Percentiles rank a stretch among this genome's conserved stretches.
Conservation (phyloP, 2,329 filamentous ascomycete genomes). For the Calonectria crousiana region DNA sequence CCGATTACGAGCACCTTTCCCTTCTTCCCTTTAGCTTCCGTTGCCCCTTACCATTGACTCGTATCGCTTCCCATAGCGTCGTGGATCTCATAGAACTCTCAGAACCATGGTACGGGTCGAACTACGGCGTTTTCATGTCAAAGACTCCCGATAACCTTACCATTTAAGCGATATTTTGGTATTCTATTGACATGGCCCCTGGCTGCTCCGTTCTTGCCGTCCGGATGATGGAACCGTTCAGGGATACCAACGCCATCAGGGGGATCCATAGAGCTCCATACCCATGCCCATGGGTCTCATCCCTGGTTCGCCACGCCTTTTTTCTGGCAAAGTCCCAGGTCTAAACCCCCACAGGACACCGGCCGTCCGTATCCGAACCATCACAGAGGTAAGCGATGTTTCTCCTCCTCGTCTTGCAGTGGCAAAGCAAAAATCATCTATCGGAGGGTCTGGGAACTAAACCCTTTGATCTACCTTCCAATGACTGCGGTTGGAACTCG, state of each 20-base stretch:
- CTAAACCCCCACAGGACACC: conserved; percentile 31
- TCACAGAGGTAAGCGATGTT: conserved; percentile 3
- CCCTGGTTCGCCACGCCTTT: conserved; percentile 23
- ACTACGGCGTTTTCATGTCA: not conserved
- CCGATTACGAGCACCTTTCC: not conserved
- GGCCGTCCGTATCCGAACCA: conserved; percentile 35
- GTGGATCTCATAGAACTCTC: conserved; percentile 4
- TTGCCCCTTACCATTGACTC: conserved; percentile 11
- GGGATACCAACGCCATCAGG: conserved; percentile 29
- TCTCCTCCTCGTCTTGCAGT: not conserved
- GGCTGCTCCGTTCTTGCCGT: conserved; percentile 32
- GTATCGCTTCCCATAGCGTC: conserved; percentile 1
- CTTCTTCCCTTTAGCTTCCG: not conserved
- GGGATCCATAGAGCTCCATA: conserved; percentile 14
- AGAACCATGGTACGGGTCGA: not conserved
- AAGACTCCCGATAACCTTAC: conserved; percentile 28
- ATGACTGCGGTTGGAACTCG: not conserved
- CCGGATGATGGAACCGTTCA: conserved; percentile 38
- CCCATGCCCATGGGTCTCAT: conserved; percentile 28
- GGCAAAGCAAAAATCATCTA: not conserved
- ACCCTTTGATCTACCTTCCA: conserved; percentile 8
- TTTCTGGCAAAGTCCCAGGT: conserved; percentile 29
- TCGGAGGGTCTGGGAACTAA: conserved; percentile 6
- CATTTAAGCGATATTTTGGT: conserved; percentile 34
- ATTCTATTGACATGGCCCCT: conserved; percentile 29